Percentiles rank a stretch among this genome's conserved stretches.
These are phyloP conservation scores for Aristolochia contorta DNA, from an alignment of 164 flowering plant species.

Conservation along the genomic window DNA sequence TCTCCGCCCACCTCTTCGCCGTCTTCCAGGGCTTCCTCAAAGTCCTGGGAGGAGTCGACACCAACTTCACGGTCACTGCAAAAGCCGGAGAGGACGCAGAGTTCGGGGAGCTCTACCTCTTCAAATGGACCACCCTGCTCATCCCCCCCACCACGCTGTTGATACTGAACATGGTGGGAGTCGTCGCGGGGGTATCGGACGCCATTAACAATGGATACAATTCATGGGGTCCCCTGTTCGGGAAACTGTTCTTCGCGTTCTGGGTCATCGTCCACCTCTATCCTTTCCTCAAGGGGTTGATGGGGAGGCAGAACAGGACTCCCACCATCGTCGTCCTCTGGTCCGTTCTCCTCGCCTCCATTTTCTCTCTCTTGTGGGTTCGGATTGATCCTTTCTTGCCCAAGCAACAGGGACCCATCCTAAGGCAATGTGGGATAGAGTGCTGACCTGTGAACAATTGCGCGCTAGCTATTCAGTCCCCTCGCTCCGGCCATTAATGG, in stretches of 20 bases:
- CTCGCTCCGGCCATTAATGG: too few relatives aligned
- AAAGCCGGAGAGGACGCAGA: constrained; percentile 54
- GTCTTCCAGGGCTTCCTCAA: constrained; percentile 74
- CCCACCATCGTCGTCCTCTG: constrained; percentile 72
- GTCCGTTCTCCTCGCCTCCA: constrained; percentile 69
- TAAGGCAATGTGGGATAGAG: constrained; percentile 49
- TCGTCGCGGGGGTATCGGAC: constrained; percentile 62
- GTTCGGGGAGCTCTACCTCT: constrained; percentile 63
- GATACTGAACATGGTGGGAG: constrained; percentile 61
- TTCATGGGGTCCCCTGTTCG: constrained; percentile 65
- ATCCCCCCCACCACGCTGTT: constrained; percentile 63
- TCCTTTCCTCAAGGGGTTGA: constrained; percentile 67
- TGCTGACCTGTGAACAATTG: too few relatives aligned
- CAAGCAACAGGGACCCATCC: constrained; percentile 44
- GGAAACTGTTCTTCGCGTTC: constrained; percentile 58
- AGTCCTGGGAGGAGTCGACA: constrained; percentile 66
- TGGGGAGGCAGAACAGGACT: constrained; percentile 69
- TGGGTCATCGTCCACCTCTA: constrained; percentile 70
- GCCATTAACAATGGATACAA: constrained; percentile 73
- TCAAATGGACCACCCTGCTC: constrained; percentile 77
- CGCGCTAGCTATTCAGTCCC: too few relatives aligned
- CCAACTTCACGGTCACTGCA: constrained; percentile 61
- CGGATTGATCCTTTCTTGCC: constrained; percentile 71
- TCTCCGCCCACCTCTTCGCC: constrained; percentile 63
- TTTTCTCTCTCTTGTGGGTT: constrained; percentile 64